Evolutionary conservation across 371 early-diverging fungal species (phyloP).

Genomic region (Furculomyces boomerangus): DNA sequence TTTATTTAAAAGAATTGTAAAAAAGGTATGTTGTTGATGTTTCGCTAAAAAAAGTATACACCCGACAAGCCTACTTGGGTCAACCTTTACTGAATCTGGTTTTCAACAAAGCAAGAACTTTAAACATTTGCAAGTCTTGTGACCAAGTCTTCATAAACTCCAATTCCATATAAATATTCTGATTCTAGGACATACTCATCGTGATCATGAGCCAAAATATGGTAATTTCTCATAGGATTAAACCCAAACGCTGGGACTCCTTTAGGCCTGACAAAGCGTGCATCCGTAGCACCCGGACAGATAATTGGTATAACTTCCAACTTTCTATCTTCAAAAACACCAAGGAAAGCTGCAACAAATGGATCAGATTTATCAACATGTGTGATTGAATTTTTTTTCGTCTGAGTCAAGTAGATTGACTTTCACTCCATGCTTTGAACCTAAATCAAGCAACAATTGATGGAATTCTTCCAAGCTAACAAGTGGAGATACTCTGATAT

Average conservation of each 20-base stretch:
- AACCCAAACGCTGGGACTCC: constrained; percentile 58
- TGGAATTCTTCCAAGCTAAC: constrained; percentile 34
- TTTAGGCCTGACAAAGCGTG: constrained; percentile 41
- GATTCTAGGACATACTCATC: constrained; percentile 55
- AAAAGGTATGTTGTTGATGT: too few species aligned
- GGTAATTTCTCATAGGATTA: constrained; percentile 45
- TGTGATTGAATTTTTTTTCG: constrained; percentile 26
- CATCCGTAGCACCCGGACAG: constrained; percentile 49
- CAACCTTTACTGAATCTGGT: too few species aligned
- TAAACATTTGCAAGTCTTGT: constrained; percentile 15
- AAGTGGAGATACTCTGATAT: constrained; percentile 47
- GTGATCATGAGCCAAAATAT: constrained; percentile 57
- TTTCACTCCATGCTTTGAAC: constrained; percentile 23
- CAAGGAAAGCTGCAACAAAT: constrained; percentile 34
- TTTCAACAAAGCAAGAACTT: neutral
- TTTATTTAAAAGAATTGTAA: too few species aligned
- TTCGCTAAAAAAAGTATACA: too few species aligned
- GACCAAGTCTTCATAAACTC: constrained; percentile 37
- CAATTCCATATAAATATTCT: constrained; percentile 40
- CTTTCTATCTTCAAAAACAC: constrained; percentile 29
- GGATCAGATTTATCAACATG: constrained; percentile 29
- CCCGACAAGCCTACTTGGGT: too few species aligned
- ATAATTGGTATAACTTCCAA: neutral
- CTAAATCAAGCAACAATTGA: constrained; percentile 29
- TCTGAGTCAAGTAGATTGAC: constrained; percentile 36